phyloP scores from a whole-genome alignment of 257 asterid species.

The Solanum appendiculatum region DNA sequence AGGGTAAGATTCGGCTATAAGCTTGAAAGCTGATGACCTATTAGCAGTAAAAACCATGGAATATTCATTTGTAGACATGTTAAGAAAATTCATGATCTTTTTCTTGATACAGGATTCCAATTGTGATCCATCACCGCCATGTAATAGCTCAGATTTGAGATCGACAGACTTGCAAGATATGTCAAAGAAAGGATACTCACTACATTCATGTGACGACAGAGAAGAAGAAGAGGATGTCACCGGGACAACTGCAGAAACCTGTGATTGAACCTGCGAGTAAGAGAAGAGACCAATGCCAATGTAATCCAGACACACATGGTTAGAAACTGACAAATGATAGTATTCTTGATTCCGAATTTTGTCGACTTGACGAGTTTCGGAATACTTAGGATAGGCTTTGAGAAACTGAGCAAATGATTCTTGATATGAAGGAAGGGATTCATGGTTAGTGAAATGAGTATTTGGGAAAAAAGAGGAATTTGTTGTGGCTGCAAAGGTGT shows the following conservation, averaged over 20 bases:
- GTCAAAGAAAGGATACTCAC: conserved; percentile 41
- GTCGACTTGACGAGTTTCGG: conserved; percentile 49
- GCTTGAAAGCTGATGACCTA: conserved; percentile 72
- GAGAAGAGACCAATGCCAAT: conserved; percentile 87
- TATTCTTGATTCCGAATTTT: conserved; percentile 66
- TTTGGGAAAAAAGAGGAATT: conserved; percentile 53
- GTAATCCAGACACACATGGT: conserved; percentile 73
- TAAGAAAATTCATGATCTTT: conserved; percentile 66
- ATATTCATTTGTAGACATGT: conserved; percentile 52
- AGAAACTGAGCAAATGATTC: conserved; percentile 57
- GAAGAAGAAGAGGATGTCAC: conserved; percentile 21
- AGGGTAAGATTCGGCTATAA: conserved; percentile 81
- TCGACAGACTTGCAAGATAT: conserved; percentile 48
- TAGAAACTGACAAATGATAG: conserved; percentile 43
- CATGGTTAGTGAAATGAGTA: conserved; percentile 62
- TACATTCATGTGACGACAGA: not conserved
- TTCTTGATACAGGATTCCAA: conserved; percentile 56
- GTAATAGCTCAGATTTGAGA: conserved; percentile 59
- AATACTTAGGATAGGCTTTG: conserved; percentile 57
- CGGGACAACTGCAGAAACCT: conserved; percentile 4
- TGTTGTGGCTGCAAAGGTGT: conserved; percentile 40
- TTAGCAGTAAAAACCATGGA: conserved; percentile 76
- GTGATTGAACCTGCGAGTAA: conserved; percentile 41
- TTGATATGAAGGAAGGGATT: conserved; percentile 60
- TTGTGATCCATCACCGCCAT: conserved; percentile 50